Evolutionary conservation across 1,284 basidiomycete species (phyloP).

Genomic region (Naganishia cerealis): DNA sequence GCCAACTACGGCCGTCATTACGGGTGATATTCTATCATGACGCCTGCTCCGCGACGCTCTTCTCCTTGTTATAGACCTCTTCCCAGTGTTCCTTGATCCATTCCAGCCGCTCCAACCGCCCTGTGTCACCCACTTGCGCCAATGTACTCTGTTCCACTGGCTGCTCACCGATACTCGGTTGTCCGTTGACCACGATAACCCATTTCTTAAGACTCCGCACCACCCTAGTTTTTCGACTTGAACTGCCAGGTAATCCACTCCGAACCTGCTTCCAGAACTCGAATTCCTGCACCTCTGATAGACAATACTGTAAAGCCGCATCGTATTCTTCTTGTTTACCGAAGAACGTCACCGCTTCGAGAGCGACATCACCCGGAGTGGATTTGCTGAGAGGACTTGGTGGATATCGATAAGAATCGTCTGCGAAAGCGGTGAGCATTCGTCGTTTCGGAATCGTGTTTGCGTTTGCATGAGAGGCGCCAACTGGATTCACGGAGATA

Average conservation of each 20-base stretch:
- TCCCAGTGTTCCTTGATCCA: slow-evolving; percentile 11
- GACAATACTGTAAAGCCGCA: not conserved
- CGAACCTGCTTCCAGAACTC: slow-evolving; percentile 11
- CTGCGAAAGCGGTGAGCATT: slow-evolving; percentile 4
- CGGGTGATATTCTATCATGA: not conserved
- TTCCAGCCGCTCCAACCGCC: not conserved
- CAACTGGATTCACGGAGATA: too few relatives aligned
- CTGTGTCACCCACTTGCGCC: not conserved
- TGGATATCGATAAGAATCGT: not conserved
- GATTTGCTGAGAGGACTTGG: not conserved
- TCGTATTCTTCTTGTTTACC: not conserved
- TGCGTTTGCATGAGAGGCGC: too few relatives aligned
- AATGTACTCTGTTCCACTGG: not conserved
- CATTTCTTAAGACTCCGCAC: slow-evolving; percentile 6
- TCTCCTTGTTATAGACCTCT: slow-evolving; percentile 20
- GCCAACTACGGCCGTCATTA: not conserved
- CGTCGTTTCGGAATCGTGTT: not conserved
- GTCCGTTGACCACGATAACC: not conserved
- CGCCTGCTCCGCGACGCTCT: not conserved
- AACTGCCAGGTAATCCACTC: not conserved
- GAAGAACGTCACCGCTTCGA: not conserved
- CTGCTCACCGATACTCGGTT: not conserved
- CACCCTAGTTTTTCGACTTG: slow-evolving; percentile 9
- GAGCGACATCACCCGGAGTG: not conserved
- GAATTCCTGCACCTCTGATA: slow-evolving; percentile 2